Evolutionary conservation across 2,329 filamentous ascomycete genomes (phyloP), one percentile per base, ranked within the genome.

Genomic region (Pseudogymnoascus sp.): DNA sequence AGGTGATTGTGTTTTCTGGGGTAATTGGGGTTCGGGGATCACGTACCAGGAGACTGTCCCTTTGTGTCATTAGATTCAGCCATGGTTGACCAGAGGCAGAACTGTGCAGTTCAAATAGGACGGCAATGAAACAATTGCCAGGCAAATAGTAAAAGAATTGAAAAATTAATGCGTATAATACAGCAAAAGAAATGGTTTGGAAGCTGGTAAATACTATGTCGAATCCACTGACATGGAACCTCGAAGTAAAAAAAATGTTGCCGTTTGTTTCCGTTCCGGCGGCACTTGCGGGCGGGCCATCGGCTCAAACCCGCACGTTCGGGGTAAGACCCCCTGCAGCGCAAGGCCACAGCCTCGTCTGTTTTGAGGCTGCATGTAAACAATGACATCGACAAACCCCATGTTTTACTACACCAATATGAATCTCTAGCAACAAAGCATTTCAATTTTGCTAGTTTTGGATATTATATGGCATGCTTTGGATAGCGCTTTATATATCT

Each of bases 31-130:
- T 40, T 59, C 9, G 47, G 41, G 13, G 9, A 40, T 33, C 15
- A 68, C 68, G 58, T 69, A 70, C 70, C 68, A 63, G 68, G 62
- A 54, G 68, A 61, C 60, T 60, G 60, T 60, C 61, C 64, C 61
- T 67, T 66, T 62, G 64, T 66, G 63, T 71, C 67, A 68, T 70
- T 69, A 59, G 62, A 64, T 66, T 68, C 66, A 64, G 68, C 66
- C 70, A 71, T 72, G 57, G 61, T 68, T 63, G 40, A 44, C 59
- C 21, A 60, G 40, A 44, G 40, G n/a, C 39, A 33, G 37, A 47
- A 60, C 37, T 33, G 31, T 57, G 29, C 8, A 60, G 39, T 44
- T 47, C 59, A 54, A 54, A 54, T 54, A 54, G 29, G 47, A 54
- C 47, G 47, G 47, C 47, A 60, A 60, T 60, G 24, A 47, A 41